Evolutionary conservation across 1,284 basidiomycete genomes (phyloP), one percentile per base, ranked within the genome.

Genomic region (Moesziomyces sp.): DNA sequence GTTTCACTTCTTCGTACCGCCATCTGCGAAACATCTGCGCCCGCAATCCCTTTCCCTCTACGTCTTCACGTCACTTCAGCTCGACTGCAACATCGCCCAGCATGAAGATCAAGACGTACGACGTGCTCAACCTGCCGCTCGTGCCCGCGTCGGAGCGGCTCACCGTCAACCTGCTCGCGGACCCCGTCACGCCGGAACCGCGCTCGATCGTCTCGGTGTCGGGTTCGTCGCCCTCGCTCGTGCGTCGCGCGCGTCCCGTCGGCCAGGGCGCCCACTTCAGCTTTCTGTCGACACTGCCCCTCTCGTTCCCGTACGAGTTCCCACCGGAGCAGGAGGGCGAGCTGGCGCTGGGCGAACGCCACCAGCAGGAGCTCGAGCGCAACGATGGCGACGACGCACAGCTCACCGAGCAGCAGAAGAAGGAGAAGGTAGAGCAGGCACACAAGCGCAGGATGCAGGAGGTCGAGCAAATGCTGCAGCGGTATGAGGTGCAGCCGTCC

Each of bases 291-390:
- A 94, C 96, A 0, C 88, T 93, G 59, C 93, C 93, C 7, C 78
- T 92, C 0, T 87, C 90, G 6, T 98, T 97, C 85, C 96, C 96
- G 0, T 94, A 93, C 84, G 87, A 90, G 30, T 90, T 97, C 13
- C 85, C 86, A 8, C 49, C 76, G 35, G 74, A 70, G 28, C 26
- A 69, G 13, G 68, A 76, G 23, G 71, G 69, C 47, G 77, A 66
- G 14, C 53, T 43, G 44, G 61, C 62, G 49, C 53, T 70, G 7
- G 77, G 72, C 11, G 62, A 77, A n/a, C 46, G 65, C 45, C 74
- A 65, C 48, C 59, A 69, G 49, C 46, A 64, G 48, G 58, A 70
- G 35, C 33, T 56, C 33, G 51, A 64, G 30, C 60, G 62, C 26
- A 53, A 72, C 30, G 52, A 57, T 18, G 18, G 35, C 16, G 62